Evolutionary conservation across 1,284 basidiomycete species (phyloP), one percentile per base, ranked within the genome.

Genomic region (Ceratobasidium sp.): DNA sequence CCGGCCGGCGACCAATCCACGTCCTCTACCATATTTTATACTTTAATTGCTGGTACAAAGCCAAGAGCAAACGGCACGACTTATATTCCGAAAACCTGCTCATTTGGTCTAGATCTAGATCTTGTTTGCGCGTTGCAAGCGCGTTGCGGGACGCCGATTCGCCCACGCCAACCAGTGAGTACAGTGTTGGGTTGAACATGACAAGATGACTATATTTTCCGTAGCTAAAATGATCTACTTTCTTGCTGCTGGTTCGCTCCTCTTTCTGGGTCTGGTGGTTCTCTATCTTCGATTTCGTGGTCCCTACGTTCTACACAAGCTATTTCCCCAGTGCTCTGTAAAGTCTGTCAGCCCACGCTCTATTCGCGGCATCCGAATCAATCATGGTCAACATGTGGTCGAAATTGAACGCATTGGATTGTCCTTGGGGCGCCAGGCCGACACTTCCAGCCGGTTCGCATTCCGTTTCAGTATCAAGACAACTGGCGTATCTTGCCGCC

Each of bases 301-400:
- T 23, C 71, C 71, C 28, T 75, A 75, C 61, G 28, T 75, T 26
- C 47, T 75, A 37, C 58, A 64, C 37, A 63, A 75, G 37, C 5
- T 75, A 37, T 53, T 75, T 39, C 71, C 71, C 13, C 58, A 61
- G 31, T 75, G 71, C 47, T 75, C 71, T 37, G 71, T 75, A 35
- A 75, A 75, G 49, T 75, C 71, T 81, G 86, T 93, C 75, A 93
- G 92, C 81, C 84, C 92, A 54, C 88, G 91, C 69, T 94, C 92
- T 31, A 89, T 94, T 78, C 89, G 91, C 61, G 92, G 92, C 31
- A 84, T 94, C 47, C 92, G 91, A 83, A 87, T 92, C 76, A 87
- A 88, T 65, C 85, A 84, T 53, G 89, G 89, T 53, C 83, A 82
- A 67, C 84, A 86, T 71, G 89, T 86, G 51, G 88, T 88, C 83